Conservation (phyloP, 2,329 filamentous ascomycete genomes). For the Sclerotinia borealis region DNA sequence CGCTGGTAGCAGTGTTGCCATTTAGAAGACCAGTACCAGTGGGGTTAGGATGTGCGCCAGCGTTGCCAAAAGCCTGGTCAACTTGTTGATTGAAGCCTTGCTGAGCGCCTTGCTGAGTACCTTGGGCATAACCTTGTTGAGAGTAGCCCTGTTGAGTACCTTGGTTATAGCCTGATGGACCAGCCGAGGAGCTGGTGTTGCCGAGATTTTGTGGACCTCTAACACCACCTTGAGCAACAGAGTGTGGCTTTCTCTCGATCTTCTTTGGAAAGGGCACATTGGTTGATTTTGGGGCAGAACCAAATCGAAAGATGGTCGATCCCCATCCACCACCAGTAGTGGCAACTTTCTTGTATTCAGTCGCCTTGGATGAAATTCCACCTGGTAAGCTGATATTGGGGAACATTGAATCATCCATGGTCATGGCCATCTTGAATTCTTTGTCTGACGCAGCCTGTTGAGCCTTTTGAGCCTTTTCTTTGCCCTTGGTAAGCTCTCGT, state of each 20-base stretch:
- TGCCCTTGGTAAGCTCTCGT: slow-evolving; percentile 65
- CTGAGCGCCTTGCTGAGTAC: neutral
- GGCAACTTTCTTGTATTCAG: slow-evolving; percentile 84
- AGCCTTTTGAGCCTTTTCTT: slow-evolving; percentile 76
- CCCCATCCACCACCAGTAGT: slow-evolving; percentile 89
- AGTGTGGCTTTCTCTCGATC: slow-evolving; percentile 48
- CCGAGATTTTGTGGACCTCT: slow-evolving; percentile 26
- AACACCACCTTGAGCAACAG: slow-evolving; percentile 24
- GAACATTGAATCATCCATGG: slow-evolving; percentile 88
- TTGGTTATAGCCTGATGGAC: neutral
- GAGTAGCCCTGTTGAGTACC: neutral
- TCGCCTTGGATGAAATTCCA: slow-evolving; percentile 88
- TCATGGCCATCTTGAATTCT: slow-evolving; percentile 77
- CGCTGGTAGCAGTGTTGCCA: neutral
- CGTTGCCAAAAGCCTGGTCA: neutral
- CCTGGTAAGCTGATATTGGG: slow-evolving; percentile 78
- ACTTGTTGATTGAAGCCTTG: slow-evolving; percentile 5
- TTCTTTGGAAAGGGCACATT: slow-evolving; percentile 56
- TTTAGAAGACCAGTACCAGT: neutral
- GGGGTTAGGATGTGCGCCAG: neutral
- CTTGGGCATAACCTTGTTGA: neutral
- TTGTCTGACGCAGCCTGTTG: slow-evolving; percentile 61
- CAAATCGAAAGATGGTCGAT: slow-evolving; percentile 87
- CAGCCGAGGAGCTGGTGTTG: slow-evolving; percentile 15
- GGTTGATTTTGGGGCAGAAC: slow-evolving; percentile 64